Percentiles rank a stretch among this genome's conserved stretches.
Evolutionary conservation across 1,139 yeast genomes (phyloP).

Genomic region (Geotrichum histeridarum): DNA sequence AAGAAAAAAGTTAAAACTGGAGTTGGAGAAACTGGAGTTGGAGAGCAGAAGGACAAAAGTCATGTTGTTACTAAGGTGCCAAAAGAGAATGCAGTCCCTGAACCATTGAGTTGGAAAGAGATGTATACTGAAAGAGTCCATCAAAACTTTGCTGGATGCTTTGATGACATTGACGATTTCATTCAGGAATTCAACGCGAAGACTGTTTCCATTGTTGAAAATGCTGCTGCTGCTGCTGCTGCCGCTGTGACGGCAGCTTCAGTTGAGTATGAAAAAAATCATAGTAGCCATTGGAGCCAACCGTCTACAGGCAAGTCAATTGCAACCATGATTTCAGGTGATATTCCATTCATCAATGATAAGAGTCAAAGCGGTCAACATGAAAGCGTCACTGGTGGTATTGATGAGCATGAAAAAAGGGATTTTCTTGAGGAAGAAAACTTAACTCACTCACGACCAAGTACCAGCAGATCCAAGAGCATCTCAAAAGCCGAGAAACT

Average conservation of each 20-base stretch:
- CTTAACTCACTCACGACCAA: too few species aligned
- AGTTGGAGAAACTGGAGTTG: background rate
- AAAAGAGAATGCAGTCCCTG: background rate
- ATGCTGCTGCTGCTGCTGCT: conserved; percentile 10
- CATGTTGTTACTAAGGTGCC: background rate
- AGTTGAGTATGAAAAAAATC: background rate
- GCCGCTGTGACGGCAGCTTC: conserved; percentile 13
- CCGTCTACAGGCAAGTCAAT: conserved; percentile 4
- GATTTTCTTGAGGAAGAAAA: background rate
- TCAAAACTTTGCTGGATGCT: conserved; percentile 17
- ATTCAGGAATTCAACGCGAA: conserved; percentile 16
- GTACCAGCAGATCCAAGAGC: too few species aligned
- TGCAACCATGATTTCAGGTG: background rate
- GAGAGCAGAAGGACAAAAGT: background rate
- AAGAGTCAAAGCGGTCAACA: background rate
- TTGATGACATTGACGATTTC: conserved; percentile 18
- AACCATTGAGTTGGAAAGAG: conserved; percentile 10
- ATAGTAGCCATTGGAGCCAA: conserved; percentile 3
- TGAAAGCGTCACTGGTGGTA: background rate
- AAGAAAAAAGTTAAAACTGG: background rate
- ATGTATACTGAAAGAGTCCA: conserved; percentile 14
- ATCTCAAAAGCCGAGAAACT: too few species aligned
- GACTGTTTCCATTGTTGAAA: conserved; percentile 6
- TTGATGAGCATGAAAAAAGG: background rate
- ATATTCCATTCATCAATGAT: too few species aligned